Percentiles rank a stretch among this genome's conserved stretches.
Evolutionary conservation across 352 stramenopile genomes (phyloP).

Genomic region (Phytopythium ostracodes): DNA sequence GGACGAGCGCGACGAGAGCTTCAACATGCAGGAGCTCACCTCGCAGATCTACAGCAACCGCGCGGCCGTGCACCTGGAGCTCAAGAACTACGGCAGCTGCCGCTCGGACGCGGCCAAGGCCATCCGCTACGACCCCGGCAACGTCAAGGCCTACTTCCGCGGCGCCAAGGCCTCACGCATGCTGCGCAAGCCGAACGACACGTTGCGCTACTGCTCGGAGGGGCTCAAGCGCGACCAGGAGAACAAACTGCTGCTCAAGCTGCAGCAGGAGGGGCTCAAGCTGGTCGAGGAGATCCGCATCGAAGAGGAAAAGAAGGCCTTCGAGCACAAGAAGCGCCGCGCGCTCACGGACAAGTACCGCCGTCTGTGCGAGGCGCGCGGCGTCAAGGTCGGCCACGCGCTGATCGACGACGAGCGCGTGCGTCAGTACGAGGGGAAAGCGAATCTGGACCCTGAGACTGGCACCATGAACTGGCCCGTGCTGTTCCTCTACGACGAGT

Average conservation of each 20-base stretch:
- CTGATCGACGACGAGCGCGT: conserved; percentile 80
- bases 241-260: conserved; percentile 72
- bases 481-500: conserved; percentile 83
- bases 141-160: conserved; percentile 85
- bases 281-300: conserved; percentile 62
- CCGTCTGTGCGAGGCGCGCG: conserved; percentile 56
- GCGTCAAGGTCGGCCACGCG: conserved; percentile 63
- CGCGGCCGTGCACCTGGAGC: conserved; percentile 73
- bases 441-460: conserved; percentile 55
- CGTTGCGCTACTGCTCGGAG: conserved; percentile 76
- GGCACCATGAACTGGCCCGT: conserved; percentile 76
- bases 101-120: conserved; percentile 74
- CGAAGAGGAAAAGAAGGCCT: conserved; percentile 57
- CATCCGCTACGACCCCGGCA: conserved; percentile 60
- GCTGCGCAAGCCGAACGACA: conserved; percentile 75
- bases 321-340: conserved; percentile 63
- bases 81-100: conserved; percentile 86
- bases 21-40: conserved; percentile 68
- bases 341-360: conserved; percentile 77
- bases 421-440: conserved; percentile 79
- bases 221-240: conserved; percentile 67
- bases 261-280: conserved; percentile 57
- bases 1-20: conserved; percentile 51
- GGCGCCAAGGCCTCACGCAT: conserved; percentile 77
- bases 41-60: conserved; percentile 80